phyloP scores from a whole-genome alignment of 164 flowering plant genomes.

The Euptelea pleiosperma region DNA sequence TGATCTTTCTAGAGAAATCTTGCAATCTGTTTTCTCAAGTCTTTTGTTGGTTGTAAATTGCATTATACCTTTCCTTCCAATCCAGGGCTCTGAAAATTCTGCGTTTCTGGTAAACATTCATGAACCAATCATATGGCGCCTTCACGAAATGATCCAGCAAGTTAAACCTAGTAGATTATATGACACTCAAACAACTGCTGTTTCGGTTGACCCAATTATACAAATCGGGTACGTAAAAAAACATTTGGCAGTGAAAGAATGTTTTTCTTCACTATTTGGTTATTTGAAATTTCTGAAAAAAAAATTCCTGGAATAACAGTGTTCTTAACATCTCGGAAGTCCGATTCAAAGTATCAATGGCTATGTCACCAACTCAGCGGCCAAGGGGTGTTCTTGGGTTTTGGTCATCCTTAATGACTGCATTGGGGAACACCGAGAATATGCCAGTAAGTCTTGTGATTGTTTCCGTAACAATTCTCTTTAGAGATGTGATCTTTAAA shows the following conservation, averaged over 20 bases:
- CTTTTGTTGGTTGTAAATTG: not conserved
- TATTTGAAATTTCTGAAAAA: conserved; percentile 8
- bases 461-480: not conserved
- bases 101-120: conserved; percentile 85
- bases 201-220: conserved; percentile 88
- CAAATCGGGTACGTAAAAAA: conserved; percentile 73
- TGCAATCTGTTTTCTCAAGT: not conserved
- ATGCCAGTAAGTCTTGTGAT: conserved; percentile 72
- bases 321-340: conserved; percentile 86
- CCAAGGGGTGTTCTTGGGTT: conserved; percentile 99
- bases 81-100: conserved; percentile 79
- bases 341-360: conserved; percentile 86
- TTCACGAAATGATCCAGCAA: conserved; percentile 95
- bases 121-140: conserved; percentile 98
- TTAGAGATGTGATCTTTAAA: conserved; percentile 4
- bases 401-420: conserved; percentile 99
- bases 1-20: not conserved
- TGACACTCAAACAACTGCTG: conserved; percentile 61
- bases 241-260: not conserved
- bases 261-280: not conserved
- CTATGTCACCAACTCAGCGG: conserved; percentile 97
- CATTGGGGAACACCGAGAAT: conserved; percentile 95
- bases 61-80: conserved; percentile 1
- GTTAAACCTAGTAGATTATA: conserved; percentile 52
- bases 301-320: conserved; percentile 36